These are phyloP conservation scores for Penicillium steckii DNA, from an alignment of 495 filamentous ascomycete genomes.

Conservation along the genomic window DNA sequence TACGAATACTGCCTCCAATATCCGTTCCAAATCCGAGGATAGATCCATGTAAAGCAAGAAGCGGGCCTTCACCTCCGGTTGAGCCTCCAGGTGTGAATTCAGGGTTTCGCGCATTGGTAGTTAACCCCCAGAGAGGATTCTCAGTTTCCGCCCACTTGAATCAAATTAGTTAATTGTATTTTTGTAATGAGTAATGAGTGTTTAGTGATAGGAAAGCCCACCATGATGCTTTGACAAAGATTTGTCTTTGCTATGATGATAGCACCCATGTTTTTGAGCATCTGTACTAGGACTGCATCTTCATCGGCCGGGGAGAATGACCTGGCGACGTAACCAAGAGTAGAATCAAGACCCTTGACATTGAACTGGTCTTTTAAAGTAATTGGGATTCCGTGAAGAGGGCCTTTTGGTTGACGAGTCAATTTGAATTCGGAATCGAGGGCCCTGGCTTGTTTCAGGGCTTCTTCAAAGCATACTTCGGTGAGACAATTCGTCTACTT, in stretches of 20 bases:
- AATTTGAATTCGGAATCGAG: slow-evolving; percentile 51
- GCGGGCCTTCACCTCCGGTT: slow-evolving; percentile 62
- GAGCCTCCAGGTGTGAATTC: slow-evolving; percentile 55
- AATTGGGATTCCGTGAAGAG: slow-evolving; percentile 66
- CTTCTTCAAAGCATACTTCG: slow-evolving; percentile 62
- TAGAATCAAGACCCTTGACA: slow-evolving; percentile 56
- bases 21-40: slow-evolving; percentile 65
- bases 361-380: slow-evolving; percentile 68
- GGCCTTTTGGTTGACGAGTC: slow-evolving; percentile 50
- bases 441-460: slow-evolving; percentile 53
- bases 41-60: slow-evolving; percentile 60
- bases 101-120: slow-evolving; percentile 47
- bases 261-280: slow-evolving; percentile 49
- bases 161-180: not conserved
- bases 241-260: slow-evolving; percentile 63
- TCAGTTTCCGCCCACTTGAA: slow-evolving; percentile 50
- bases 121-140: slow-evolving; percentile 55
- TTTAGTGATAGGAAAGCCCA: slow-evolving; percentile 11
- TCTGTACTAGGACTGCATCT: slow-evolving; percentile 47
- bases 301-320: slow-evolving; percentile 48
- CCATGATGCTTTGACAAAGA: slow-evolving; percentile 54
- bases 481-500: slow-evolving; percentile 57
- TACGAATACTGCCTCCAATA: slow-evolving; percentile 60
- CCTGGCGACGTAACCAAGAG: slow-evolving; percentile 57
- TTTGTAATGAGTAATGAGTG: too few species aligned